Evolutionary conservation across 1,284 basidiomycete genomes (phyloP), one percentile per base, ranked within the genome.

Genomic region (Coniferiporia weirii): DNA sequence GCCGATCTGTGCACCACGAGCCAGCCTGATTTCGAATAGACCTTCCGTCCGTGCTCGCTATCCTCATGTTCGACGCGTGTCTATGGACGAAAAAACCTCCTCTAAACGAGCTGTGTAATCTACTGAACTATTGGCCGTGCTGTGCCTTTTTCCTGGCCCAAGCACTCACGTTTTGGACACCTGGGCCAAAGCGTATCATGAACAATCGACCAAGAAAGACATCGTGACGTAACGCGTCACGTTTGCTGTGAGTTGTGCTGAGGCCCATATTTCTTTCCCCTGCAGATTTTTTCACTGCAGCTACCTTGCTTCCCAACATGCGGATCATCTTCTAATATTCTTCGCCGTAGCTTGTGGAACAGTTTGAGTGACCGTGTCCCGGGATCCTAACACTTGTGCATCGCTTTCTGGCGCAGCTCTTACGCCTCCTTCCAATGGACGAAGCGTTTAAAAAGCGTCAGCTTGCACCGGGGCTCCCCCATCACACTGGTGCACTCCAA

Each of bases 281-380:
- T 44, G 13, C 46, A 34, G 22, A 36, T 56, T 56, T 56, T 50
- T 50, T 49, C 54, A 56, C 56, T 44, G 48, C 56, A 38, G 36
- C 13, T 57, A 15, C 44, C 56, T 47, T 36, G 38, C 52, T 54
- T 46, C 48, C 40, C 50, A 51, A 57, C 54, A 56, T n/a, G 54
- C 45, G 54, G 13, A 56, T 56, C 54, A 56, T 27, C 52, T 43
- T 19, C 54, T 27, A 45, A 35, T 46, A n/a, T 56, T 54, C 48
- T 45, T 48, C 12, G 22, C 45, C 54, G 15, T 32, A 20, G 34
- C 12, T 10, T 48, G 13, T 44, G 45, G 35, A 35, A 36, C 43
- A 34, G 19, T 45, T 54, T 56, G 54, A 56, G 46, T 56, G 54
- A 56, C 46, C 54, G 46, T 56, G 35, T 32, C 12, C 47, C n/a